Evolutionary conservation across 495 filamentous ascomycete species (phyloP).

Genomic region (Daldinia childiae): DNA sequence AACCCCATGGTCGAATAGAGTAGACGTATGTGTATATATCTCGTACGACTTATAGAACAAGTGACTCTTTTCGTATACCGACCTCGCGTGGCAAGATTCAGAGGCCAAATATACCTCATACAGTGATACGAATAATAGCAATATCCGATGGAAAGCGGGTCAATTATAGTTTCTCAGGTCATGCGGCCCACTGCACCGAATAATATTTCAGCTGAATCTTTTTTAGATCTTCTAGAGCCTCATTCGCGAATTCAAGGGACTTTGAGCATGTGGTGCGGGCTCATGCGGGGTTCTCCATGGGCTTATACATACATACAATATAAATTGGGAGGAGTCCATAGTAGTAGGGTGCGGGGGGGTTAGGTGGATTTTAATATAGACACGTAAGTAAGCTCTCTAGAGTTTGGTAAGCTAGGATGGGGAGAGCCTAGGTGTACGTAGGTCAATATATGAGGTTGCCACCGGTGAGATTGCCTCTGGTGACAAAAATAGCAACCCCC

Average conservation of each 20-base stretch:
- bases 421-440: constrained; percentile 25
- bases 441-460: constrained; percentile 39
- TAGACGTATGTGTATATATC: constrained; percentile 11
- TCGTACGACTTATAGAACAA: constrained; percentile 21
- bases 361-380: constrained; percentile 31
- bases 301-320: constrained; percentile 14
- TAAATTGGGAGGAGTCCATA: constrained; percentile 31
- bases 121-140: constrained; percentile 7
- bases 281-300: constrained; percentile 31
- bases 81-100: constrained; percentile 2
- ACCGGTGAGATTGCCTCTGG: constrained; percentile 19
- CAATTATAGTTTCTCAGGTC: constrained; percentile 11
- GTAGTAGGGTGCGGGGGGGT: constrained; percentile 24
- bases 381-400: constrained; percentile 28
- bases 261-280: constrained; percentile 16
- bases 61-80: constrained; percentile 4
- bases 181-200: constrained; percentile 19
- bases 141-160: constrained; percentile 11
- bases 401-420: constrained; percentile 30
- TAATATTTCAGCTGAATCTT: background rate
- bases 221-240: constrained; percentile 27
- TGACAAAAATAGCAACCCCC: constrained; percentile 35
- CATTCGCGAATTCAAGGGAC: constrained; percentile 15
- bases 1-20: constrained; percentile 8
- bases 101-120: constrained; percentile 6